Evolutionary conservation across 2,329 filamentous ascomycete genomes (phyloP).

Genomic region (Aspergillus sp.): DNA sequence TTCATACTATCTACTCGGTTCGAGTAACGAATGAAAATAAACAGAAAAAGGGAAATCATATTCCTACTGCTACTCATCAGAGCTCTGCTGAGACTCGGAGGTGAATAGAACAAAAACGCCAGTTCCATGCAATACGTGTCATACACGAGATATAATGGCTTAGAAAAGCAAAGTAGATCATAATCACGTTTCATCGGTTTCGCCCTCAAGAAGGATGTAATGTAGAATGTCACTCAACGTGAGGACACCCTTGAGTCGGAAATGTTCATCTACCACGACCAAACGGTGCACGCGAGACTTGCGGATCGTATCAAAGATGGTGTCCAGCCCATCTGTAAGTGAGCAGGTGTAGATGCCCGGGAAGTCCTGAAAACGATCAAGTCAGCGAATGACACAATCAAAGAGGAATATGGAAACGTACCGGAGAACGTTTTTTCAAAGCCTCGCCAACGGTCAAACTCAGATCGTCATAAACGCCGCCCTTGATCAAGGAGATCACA

Average conservation of each 20-base stretch:
- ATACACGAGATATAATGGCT: constrained; percentile 2
- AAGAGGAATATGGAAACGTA: constrained; percentile 30
- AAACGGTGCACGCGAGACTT: constrained; percentile 91
- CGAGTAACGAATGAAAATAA: background rate
- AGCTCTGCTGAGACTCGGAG: background rate
- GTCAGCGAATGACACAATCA: background rate
- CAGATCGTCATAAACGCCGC: constrained; percentile 85
- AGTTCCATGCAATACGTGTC: constrained; percentile 27
- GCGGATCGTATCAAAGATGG: constrained; percentile 93
- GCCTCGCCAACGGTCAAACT: constrained; percentile 82
- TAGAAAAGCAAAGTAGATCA: background rate
- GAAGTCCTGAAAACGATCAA: constrained; percentile 58
- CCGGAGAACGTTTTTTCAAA: constrained; percentile 72
- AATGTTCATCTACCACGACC: constrained; percentile 86
- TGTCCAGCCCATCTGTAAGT: constrained; percentile 82
- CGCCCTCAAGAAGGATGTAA: constrained; percentile 79
- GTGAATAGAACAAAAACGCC: constrained; percentile 21
- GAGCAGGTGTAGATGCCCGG: constrained; percentile 95
- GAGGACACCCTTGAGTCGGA: constrained; percentile 77
- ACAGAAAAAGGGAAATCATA: background rate
- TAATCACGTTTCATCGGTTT: constrained; percentile 49
- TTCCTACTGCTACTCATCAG: background rate
- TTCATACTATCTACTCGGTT: too few relatives aligned
- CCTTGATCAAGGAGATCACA: constrained; percentile 92
- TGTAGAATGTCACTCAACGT: constrained; percentile 95